A percentile compares a stretch with the other conserved stretches of the same genome.
These are phyloP conservation scores for Arabis hirsuta DNA, from an alignment of 345 rosid genomes.

Conservation along the genomic window DNA sequence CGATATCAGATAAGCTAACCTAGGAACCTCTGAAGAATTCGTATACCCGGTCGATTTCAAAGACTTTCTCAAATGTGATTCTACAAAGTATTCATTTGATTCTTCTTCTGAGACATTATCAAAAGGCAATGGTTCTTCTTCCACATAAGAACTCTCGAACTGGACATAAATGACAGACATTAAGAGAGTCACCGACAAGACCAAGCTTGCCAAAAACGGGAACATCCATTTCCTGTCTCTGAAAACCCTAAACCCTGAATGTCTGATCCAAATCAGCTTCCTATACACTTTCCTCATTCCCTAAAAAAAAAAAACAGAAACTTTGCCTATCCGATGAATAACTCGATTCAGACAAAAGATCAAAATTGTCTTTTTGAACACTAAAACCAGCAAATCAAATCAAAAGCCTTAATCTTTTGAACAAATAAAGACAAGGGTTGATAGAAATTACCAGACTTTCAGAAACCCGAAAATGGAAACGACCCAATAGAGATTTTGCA, in stretches of 20 bases:
- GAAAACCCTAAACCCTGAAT: slow-evolving; percentile 62
- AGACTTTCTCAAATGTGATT: slow-evolving; percentile 60
- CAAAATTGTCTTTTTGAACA: background rate
- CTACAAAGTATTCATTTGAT: slow-evolving; percentile 70
- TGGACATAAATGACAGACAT: slow-evolving; percentile 51
- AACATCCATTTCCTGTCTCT: slow-evolving; percentile 83
- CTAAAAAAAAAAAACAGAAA: background rate
- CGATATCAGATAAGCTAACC: slow-evolving; percentile 75
- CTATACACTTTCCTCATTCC: slow-evolving; percentile 58
- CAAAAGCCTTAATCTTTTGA: slow-evolving; percentile 32
- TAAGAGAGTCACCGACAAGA: slow-evolving; percentile 67
- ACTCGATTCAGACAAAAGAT: slow-evolving; percentile 19
- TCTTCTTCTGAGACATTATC: slow-evolving; percentile 55
- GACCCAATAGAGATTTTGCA: slow-evolving; percentile 27
- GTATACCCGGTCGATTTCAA: slow-evolving; percentile 37
- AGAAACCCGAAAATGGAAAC: background rate
- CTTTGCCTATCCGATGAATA: slow-evolving; percentile 20
- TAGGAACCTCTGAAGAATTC: slow-evolving; percentile 50
- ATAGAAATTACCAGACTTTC: slow-evolving; percentile 26
- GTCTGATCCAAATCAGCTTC: slow-evolving; percentile 53
- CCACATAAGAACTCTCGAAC: slow-evolving; percentile 50
- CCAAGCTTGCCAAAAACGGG: slow-evolving; percentile 79
- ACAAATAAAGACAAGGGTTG: slow-evolving; percentile 9
- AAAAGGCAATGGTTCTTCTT: slow-evolving; percentile 57
- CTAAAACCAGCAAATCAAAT: slow-evolving; percentile 20